Evolutionary conservation across 108 stramenopile species (phyloP), one percentile per base, ranked within the genome.

Genomic region (Phaeodactylum tricornutum): DNA sequence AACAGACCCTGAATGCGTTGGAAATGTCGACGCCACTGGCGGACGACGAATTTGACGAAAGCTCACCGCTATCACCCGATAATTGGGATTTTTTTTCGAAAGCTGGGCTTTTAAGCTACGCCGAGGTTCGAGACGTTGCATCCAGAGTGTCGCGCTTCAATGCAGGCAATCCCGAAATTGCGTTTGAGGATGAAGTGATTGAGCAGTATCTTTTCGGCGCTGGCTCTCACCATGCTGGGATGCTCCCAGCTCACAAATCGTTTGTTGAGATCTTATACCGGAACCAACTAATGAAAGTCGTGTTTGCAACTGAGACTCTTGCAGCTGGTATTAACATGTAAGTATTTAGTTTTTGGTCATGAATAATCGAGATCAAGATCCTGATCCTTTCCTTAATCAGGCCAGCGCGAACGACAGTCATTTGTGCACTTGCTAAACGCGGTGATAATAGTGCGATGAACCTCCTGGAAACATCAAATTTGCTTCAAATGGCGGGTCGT

Each of bases 271-370:
- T 80, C 32, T 68, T 96, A 0, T 96, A 84, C 38, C 63, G 81
- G 41, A 48, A 62, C 22, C 77, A 84, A 11, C 65, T 93, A 2
- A 82, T 94, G 69, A 93, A 86, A 55, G 93, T 71, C 12, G 79
- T 93, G 0, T 96, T 96, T 54, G 93, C 93, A 0, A 96, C 95
- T 0, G 95, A 96, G 54, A 96, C 95, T 1, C 56, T 96, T 22
- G 93, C 93, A 4, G 95, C 95, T n/a, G 95, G 95, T 4, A 83
- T 96, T 30, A 93, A 92, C 49, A 78, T 83, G 79, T 42, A 11
- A 5, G 20, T 39, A 20, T 40, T 9, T 53, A 22, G 7, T 22
- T 59, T 11, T 40, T 37, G 20, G 6, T 19, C 37, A 39, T 40
- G 9, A 9, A 29, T 20, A 53, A 16, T 40, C 8, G 20, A 31